Base-by-base conservation (phyloP, 495 filamentous ascomycete species). In the Podospora sp. region DNA sequence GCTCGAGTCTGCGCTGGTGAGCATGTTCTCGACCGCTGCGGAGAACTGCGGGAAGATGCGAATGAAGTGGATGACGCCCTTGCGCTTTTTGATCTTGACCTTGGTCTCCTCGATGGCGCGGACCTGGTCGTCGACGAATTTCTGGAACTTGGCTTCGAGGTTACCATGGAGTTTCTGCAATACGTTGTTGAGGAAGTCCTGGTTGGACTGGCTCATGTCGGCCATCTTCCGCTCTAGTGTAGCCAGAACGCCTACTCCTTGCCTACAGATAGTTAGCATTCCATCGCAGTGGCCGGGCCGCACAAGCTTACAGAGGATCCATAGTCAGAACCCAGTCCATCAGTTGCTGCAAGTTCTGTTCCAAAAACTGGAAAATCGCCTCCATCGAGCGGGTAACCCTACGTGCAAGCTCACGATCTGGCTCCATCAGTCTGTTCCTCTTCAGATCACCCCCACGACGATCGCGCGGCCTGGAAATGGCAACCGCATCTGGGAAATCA, bases 51-150 rank as follows among this genome's bases (percentile, higher is more conserved):
- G 94, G 82, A 98, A 97, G 49, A 92, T 90, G 57, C 92, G 89
- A 80, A 97, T 93, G 77, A 98, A 97, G 9, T 87, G 88, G 71
- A 97, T 97, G 68, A 98, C 92, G 16, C 94, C 94, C 78, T 96
- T 97, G 66, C 94, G 89, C 82, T 97, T 98, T 82, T 97, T 97
- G 78, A 97, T 91, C 78, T 97, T 97, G 71, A 98, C 94, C 78
- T 97, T 97, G n/a, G 94, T 97, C 64, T 98, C 94, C 77, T 98
- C 94, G 68, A 98, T 97, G 27, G 92, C 94, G 26, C 91, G 91
- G 52, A 97, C 89, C 72, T 98, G 94, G 67, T 97, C 92, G 74
- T 98, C 95, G 26, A 97, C 87, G 69, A 98, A 97, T 60, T 91
- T 92, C 50, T 86, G 87, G 80, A 97, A 97, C 24, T 92, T 84